Base-by-base conservation (phyloP, 371 early-diverging fungal genomes). In the Mortierella sp. region DNA sequence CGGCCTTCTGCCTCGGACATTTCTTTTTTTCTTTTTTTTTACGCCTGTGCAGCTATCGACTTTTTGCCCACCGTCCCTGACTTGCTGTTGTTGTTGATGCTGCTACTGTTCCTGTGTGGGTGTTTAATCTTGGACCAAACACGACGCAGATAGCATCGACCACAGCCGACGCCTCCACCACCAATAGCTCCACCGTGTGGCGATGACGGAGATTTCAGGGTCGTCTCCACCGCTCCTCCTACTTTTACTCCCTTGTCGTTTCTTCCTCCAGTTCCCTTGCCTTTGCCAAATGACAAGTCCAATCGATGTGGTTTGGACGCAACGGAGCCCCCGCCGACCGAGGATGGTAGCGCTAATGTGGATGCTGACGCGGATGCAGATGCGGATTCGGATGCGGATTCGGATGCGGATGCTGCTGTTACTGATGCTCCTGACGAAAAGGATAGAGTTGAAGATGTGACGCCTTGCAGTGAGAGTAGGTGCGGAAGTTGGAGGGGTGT, bases 121-220 rank as follows among this genome's bases (percentile, higher is more conserved):
- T 50, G 75, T 16, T 73, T 78, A 28, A 82, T 65, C 76, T 76
- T 82, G 68, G 79, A 78, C 82, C 78, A 82, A 24, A 78, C 82
- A 8, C 76, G 75, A 11, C 55, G 72, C 68, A 78, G 65, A 55
- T 74, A 78, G 11, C 45, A 58, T 31, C 45, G 58, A 38, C 44
- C 63, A 24, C 75, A 42, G 34, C 48, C 50, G 3, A 50, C 60
- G 28, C 26, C 63, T n/a, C 11, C 28, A 21, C 26, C 63, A n/a
- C 11, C 28, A n/a, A 24, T 60, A 42, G 19, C 60, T 26, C 38
- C 57, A 60, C 42, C 38, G 28, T 75, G 73, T 75, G 54, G 42
- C 68, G 68, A 42, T 21, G 68, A 42, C 44, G 63, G 63, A 63
- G 34, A 63, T 34, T 63, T 63, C 38, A 63, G 14, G 34, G 34